Base-by-base conservation (phyloP, 306 rosid genomes). In the Abrus precatorius region DNA sequence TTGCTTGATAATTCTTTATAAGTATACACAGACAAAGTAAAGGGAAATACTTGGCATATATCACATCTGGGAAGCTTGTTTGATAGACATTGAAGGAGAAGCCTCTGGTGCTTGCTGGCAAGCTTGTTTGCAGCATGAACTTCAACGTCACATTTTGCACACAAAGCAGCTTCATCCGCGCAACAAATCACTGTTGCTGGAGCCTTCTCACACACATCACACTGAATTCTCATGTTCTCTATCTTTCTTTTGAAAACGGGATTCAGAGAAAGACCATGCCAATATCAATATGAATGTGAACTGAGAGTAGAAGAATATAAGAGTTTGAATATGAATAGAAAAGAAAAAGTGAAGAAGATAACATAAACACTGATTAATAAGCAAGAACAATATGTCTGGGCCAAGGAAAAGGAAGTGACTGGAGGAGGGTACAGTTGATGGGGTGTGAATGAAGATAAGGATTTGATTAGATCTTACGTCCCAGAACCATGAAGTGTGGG, bases 81-180 rank as follows among this genome's bases (percentile, higher is more conserved):
- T 14, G 99, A 93, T 40, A 89, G 86, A 80, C 84, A 85, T 45
- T 95, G 87, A 77, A 95, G 98, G 27, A 88, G 97, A 84, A 95
- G 97, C 88, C 99, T 88, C 81, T 93, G 99, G 77, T 95, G 98
- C 82, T 95, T 95, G 85, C 97, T 95, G 44, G 99, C 99, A 5
- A 95, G 98, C 90, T 91, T 95, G 80, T 95, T 95, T 0, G 99
- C 99, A 20, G 98, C 98, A 85, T 95, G 99, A 78, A 95, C 98
- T 81, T 95, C 99, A 4, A 91, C 85, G 40, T 95, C 99, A 43
- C 99, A 95, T 84, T 87, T 93, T 11, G 94, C 92, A 61, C 99
- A 95, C 56, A 95, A 88, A 36, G 97, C 98, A 4, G 99, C 99
- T 80, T 95, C 99, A 78, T 95, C 99, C 0, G 99, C 97, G 64